A percentile compares a stretch with the other conserved stretches of the same genome.
Evolutionary conservation across 2,329 filamentous ascomycete species (phyloP).

Genomic region (Periconia digitata): DNA sequence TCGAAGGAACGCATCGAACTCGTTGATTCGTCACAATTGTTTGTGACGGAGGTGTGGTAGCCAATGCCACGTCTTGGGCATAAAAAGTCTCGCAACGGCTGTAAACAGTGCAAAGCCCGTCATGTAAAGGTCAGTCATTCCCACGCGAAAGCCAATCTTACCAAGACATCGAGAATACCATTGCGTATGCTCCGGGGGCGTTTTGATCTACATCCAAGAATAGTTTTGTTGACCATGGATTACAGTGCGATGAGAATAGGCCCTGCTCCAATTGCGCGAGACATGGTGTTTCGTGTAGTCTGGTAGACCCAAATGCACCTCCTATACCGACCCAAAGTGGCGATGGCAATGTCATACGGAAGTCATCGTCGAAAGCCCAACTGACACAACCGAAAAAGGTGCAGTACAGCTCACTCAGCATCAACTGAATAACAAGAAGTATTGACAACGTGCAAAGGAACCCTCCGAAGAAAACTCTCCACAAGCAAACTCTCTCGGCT

Average conservation of each 20-base stretch:
- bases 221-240: background rate
- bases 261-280: conserved; percentile 42
- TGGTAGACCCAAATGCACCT: conserved; percentile 26
- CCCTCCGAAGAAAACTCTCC: conserved; percentile 12
- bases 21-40: conserved; percentile 8
- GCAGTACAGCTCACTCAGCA: conserved; percentile 5
- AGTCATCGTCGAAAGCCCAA: conserved; percentile 13
- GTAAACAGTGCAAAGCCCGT: conserved; percentile 40
- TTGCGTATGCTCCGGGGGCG: too few species aligned
- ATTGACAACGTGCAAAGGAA: conserved; percentile 11
- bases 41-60: conserved; percentile 1
- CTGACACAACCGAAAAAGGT: conserved; percentile 20
- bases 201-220: background rate
- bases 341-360: conserved; percentile 9
- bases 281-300: conserved; percentile 40
- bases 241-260: conserved; percentile 42
- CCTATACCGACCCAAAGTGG: conserved; percentile 14
- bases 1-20: background rate
- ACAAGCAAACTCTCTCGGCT: conserved; percentile 23
- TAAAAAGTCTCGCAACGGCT: conserved; percentile 40
- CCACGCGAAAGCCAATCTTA: background rate
- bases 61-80: conserved; percentile 41
- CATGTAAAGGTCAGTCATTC: conserved; percentile 42
- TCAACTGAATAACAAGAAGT: background rate
- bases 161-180: background rate